Conservation (phyloP, 176 grass and related monocot species). For the Carex parvula region DNA sequence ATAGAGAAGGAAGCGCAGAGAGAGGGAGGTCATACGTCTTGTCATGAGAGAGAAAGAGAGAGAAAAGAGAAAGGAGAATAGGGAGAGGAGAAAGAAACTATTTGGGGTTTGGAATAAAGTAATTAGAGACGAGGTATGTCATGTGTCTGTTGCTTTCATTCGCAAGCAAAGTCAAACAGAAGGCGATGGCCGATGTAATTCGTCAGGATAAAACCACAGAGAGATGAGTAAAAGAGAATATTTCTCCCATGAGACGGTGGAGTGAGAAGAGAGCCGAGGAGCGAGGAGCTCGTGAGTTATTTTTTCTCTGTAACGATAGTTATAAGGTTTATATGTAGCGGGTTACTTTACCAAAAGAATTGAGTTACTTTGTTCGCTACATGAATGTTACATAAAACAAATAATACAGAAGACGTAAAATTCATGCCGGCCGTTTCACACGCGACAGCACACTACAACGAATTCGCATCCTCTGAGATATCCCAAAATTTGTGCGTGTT, state of each 20-base stretch:
- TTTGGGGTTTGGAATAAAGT: conserved; percentile 24
- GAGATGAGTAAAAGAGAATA: background rate
- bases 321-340: background rate
- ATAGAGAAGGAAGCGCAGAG: background rate
- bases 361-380: background rate
- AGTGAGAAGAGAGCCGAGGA: background rate
- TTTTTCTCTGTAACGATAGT: background rate
- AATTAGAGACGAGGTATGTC: background rate
- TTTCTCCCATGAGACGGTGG: background rate
- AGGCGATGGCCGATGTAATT: background rate
- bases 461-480: background rate
- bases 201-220: background rate
- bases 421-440: no score
- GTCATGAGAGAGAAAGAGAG: background rate
- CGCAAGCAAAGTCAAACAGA: conserved; percentile 26
- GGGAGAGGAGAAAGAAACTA: conserved; percentile 11
- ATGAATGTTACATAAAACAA: background rate
- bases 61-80: background rate
- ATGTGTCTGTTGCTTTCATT: conserved; percentile 24
- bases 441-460: background rate
- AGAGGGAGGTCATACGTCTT: background rate
- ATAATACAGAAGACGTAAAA: background rate
- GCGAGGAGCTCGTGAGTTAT: background rate
- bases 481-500: no score
- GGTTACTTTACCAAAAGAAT: background rate